Conservation (phyloP, 1,284 basidiomycete species). For the Mycena sp. region DNA sequence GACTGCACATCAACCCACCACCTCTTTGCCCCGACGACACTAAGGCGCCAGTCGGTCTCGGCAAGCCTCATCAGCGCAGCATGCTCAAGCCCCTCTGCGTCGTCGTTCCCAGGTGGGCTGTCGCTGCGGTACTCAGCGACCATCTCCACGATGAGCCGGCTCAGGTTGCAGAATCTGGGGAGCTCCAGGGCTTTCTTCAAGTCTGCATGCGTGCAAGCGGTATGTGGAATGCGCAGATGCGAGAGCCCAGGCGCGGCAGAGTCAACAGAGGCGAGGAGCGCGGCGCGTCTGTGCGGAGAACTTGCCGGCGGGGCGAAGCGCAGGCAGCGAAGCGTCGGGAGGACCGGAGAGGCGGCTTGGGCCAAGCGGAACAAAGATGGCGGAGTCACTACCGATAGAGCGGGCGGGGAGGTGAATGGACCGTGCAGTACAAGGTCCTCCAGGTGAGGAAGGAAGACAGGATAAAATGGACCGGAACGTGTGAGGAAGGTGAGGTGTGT, state of each 20-base stretch:
- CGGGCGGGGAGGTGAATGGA: conserved; percentile 8
- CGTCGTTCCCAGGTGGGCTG: conserved; percentile 8
- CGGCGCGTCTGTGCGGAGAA: conserved; percentile 12
- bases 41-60: conserved; percentile 19
- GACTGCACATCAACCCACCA: conserved; percentile 30
- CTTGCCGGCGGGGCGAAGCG: conserved; percentile 10
- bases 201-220: conserved; percentile 13
- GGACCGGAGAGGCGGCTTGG: not conserved
- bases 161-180: conserved; percentile 20
- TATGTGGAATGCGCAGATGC: conserved; percentile 18
- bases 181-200: conserved; percentile 23
- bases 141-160: conserved; percentile 23
- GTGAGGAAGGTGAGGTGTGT: conserved; percentile 16
- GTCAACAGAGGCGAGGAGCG: conserved; percentile 19
- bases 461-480: conserved; percentile 20
- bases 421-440: conserved; percentile 22
- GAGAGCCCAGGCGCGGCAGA: conserved; percentile 19
- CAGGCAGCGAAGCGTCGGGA: conserved; percentile 17
- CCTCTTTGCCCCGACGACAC: conserved; percentile 11
- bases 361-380: conserved; percentile 11
- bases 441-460: conserved; percentile 14
- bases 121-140: conserved; percentile 10
- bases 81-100: conserved; percentile 2
- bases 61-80: conserved; percentile 17
- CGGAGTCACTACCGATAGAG: conserved; percentile 11